Evolutionary conservation across 164 flowering plant genomes (phyloP).

Genomic region (Chloranthus sessilifolius): DNA sequence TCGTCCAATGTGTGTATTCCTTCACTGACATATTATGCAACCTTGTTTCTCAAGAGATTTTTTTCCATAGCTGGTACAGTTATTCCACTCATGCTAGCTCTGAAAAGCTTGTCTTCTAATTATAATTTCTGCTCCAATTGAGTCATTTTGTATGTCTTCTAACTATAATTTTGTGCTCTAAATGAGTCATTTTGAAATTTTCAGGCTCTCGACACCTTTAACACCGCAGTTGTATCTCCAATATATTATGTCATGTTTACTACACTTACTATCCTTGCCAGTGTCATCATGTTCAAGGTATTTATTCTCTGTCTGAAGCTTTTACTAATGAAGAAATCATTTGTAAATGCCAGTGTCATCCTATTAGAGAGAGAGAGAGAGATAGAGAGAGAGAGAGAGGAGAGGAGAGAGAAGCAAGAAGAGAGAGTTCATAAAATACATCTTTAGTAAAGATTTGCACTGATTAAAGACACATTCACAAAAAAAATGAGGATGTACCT

Average conservation of each 20-base stretch:
- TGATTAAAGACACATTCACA: too few species aligned
- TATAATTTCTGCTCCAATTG: slow-evolving; percentile 3
- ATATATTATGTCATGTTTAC: slow-evolving; percentile 92
- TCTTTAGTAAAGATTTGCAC: too few species aligned
- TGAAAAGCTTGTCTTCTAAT: not conserved
- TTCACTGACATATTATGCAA: too few species aligned
- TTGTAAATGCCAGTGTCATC: not conserved
- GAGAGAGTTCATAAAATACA: too few species aligned
- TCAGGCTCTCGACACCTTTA: slow-evolving; percentile 90
- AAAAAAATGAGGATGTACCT: too few species aligned
- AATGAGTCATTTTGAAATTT: slow-evolving; percentile 15
- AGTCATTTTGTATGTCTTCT: not conserved
- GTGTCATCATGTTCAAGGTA: slow-evolving; percentile 95
- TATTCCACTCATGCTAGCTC: too few species aligned
- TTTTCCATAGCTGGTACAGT: too few species aligned
- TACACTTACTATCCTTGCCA: slow-evolving; percentile 81
- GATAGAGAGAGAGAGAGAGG: too few species aligned
- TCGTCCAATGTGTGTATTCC: too few species aligned
- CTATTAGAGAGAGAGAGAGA: too few species aligned
- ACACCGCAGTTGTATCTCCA: slow-evolving; percentile 83
- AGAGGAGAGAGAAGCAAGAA: too few species aligned
- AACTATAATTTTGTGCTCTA: slow-evolving; percentile 1
- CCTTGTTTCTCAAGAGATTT: too few species aligned
- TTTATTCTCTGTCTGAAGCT: not conserved
- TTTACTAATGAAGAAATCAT: not conserved